A percentile compares a stretch with the other conserved stretches of the same genome.
These are phyloP conservation scores for Irpex sp. DNA, from an alignment of 1,284 basidiomycete genomes.

Conservation along the genomic window DNA sequence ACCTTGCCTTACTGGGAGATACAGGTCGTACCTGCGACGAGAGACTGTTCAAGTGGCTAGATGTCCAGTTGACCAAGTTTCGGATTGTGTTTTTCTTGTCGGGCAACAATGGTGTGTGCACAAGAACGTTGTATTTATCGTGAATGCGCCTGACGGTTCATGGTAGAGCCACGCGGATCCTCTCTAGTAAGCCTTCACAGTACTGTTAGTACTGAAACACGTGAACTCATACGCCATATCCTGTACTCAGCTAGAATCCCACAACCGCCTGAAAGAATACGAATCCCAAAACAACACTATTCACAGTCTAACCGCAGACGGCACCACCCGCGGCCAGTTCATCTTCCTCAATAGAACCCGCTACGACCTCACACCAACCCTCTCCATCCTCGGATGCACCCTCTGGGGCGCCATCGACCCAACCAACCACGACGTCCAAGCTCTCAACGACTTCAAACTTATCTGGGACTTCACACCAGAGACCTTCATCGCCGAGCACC, in stretches of 20 bases:
- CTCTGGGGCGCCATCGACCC: conserved; percentile 34
- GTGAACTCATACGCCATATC: too few species aligned
- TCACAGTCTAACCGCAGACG: background rate
- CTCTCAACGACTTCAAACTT: conserved; percentile 30
- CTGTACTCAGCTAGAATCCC: background rate
- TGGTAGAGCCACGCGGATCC: background rate
- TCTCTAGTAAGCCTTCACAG: background rate
- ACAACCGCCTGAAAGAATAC: background rate
- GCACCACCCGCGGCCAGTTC: background rate
- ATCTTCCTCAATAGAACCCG: conserved; percentile 31
- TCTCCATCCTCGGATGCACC: conserved; percentile 39
- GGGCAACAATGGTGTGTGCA: background rate
- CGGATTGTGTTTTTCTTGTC: background rate
- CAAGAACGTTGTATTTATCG: too few species aligned
- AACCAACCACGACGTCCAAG: conserved; percentile 21
- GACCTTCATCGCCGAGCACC: conserved; percentile 26
- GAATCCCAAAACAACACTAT: background rate
- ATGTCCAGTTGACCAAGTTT: background rate
- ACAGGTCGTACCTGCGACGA: background rate
- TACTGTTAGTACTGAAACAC: too few species aligned
- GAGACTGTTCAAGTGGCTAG: background rate
- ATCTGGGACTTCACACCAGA: conserved; percentile 27
- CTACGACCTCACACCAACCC: conserved; percentile 29
- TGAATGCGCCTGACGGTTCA: too few species aligned
- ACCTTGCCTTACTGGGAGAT: background rate